Evolutionary conservation across 2,329 filamentous ascomycete species (phyloP).

Genomic region (Fusarium sp.): DNA sequence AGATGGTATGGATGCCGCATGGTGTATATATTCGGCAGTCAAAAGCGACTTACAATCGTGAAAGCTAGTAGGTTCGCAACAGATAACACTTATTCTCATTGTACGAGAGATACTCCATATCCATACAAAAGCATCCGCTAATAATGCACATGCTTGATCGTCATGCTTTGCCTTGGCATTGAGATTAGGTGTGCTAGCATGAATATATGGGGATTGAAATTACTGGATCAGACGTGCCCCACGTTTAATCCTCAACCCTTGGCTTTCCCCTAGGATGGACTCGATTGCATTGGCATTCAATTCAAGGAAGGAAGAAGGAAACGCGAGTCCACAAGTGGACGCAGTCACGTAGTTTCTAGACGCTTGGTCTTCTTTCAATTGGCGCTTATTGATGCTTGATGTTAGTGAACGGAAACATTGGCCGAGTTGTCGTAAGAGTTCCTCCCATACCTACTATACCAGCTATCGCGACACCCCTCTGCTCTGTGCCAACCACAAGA

Average conservation of each 20-base stretch:
- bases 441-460: too few species aligned
- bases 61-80: constrained; percentile 1
- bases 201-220: constrained; percentile 38
- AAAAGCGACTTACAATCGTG: not conserved
- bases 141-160: constrained; percentile 1
- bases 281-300: constrained; percentile 18
- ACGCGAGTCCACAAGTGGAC: constrained; percentile 8
- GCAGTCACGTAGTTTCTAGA: not conserved
- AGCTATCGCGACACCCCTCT: too few species aligned
- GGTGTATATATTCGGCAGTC: not conserved
- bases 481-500: constrained; percentile 4
- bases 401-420: constrained; percentile 14
- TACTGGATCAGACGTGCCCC: constrained; percentile 45
- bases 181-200: constrained; percentile 21
- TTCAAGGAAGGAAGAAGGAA: constrained; percentile 23
- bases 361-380: constrained; percentile 18
- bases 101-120: too few species aligned
- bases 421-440: not conserved
- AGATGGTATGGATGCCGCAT: not conserved
- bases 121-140: constrained; percentile 1
- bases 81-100: not conserved
- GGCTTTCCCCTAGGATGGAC: constrained; percentile 21
- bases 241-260: constrained; percentile 44
- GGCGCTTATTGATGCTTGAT: not conserved
- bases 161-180: constrained; percentile 21